These are phyloP conservation scores for Anastatica hierochuntica DNA, from an alignment of 345 rosid species.

Conservation along the genomic window DNA sequence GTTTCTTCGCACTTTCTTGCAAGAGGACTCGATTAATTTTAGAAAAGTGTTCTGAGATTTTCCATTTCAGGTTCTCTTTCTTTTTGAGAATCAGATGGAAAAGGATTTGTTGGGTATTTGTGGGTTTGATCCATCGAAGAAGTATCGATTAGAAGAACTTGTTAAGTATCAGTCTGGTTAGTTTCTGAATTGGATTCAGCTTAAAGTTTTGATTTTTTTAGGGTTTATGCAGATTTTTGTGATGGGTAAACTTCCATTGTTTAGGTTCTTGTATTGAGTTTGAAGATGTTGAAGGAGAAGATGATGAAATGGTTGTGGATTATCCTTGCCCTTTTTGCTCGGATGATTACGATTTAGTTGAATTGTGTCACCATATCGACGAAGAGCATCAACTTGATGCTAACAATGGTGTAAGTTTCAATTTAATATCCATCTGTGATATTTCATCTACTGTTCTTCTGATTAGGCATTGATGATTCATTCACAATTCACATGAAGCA, in stretches of 20 bases:
- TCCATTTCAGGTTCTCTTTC: background rate
- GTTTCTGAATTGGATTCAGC: too few relatives aligned
- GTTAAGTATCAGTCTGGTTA: slow-evolving; percentile 22
- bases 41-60: background rate
- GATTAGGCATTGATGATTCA: background rate
- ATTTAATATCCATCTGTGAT: background rate
- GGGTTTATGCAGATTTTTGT: background rate
- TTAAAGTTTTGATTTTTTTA: too few relatives aligned
- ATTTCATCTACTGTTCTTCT: background rate
- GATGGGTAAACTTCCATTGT: background rate
- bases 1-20: slow-evolving; percentile 20
- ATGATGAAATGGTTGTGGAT: slow-evolving; percentile 20
- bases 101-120: slow-evolving; percentile 6
- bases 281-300: slow-evolving; percentile 23
- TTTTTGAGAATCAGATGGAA: slow-evolving; percentile 13
- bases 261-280: slow-evolving; percentile 22
- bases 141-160: slow-evolving; percentile 11
- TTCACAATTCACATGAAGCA: background rate
- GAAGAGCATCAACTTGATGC: slow-evolving; percentile 20
- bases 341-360: slow-evolving; percentile 25
- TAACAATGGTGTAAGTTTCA: slow-evolving; percentile 20
- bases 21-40: background rate
- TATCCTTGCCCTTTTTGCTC: slow-evolving; percentile 25
- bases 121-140: slow-evolving; percentile 21
- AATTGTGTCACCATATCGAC: slow-evolving; percentile 24